Base-by-base conservation (phyloP, 2,329 filamentous ascomycete genomes). In the Fusarium sp. region DNA sequence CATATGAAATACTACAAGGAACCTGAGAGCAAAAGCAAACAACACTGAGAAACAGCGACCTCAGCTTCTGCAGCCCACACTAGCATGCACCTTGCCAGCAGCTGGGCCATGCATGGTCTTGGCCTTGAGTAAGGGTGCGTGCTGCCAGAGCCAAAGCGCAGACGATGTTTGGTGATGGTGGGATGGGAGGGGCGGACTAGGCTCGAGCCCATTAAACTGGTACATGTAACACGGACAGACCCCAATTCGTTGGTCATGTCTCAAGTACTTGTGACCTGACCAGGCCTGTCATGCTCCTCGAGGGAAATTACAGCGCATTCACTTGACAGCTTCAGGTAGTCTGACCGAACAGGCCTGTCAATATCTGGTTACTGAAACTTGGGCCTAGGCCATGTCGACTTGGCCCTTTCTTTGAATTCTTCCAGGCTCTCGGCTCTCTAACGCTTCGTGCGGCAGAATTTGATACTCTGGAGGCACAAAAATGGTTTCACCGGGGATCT, bases 1-100 rank as follows among this genome's bases (percentile, higher is more conserved):
- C 65, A 73, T 57, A 63, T 76, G 64, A 76, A 76, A 72, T 76
- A 76, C 69, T 60, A 49, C 52, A 42, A 50, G 63, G 54, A 56
- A 48, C 20, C 52, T 55, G 20, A n/a, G 20, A 46, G 55, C 46
- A 67, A 69, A 67, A 58, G 52, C 70, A 64, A 68, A 63, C 63
- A 67, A 60, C 69, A 67, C 63, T 69, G 50, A 68, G 64, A 49
- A 33, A 54, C 64, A 67, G 48, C 49, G 67, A 63, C 23, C 40
- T 61, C 63, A 62, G 63, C 53, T 50, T 58, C 64, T 50, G 45
- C 49, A 68, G 56, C 41, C 30, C 53, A 52, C 55, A 50, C 55
- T 67, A 67, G 27, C 56, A 48, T 38, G 53, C 48, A 69, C 46
- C 67, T 45, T 46, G 15, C 42, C n/a, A 30, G 30, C 8, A 30